phyloP scores from a whole-genome alignment of 495 filamentous ascomycete species.

The Penicillium samsonianum region DNA sequence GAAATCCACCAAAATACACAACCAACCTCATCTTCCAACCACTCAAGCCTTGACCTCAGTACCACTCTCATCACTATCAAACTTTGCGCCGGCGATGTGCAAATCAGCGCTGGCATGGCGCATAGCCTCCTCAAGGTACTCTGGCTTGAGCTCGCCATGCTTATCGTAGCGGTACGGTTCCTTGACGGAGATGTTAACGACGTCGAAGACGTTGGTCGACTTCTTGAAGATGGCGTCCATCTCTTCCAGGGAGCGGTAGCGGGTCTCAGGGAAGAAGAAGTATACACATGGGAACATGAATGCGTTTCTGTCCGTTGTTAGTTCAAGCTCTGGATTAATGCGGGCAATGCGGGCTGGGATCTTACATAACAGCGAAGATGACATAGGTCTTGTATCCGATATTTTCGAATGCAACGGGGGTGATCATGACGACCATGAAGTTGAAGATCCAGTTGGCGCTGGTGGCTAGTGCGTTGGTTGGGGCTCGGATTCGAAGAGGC shows the following conservation, averaged over 20 bases:
- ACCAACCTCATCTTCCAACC: background rate
- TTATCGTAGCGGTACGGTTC: constrained; percentile 68
- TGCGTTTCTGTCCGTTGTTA: constrained; percentile 18
- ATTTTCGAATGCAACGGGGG: constrained; percentile 58
- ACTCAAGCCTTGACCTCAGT: constrained; percentile 1
- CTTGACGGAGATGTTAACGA: constrained; percentile 58
- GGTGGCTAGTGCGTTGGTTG: constrained; percentile 25
- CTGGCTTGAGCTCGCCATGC: constrained; percentile 58
- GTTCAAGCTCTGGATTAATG: background rate
- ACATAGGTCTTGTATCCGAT: constrained; percentile 69
- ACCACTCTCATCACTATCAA: constrained; percentile 46
- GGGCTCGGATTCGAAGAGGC: constrained; percentile 28
- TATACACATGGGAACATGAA: constrained; percentile 41
- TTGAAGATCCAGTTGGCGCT: constrained; percentile 58
- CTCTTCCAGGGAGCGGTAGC: constrained; percentile 68
- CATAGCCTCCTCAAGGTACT: constrained; percentile 32
- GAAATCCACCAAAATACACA: background rate
- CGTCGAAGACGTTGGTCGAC: constrained; percentile 49
- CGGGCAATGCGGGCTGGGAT: background rate
- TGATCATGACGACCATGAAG: constrained; percentile 64
- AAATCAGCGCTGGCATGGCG: constrained; percentile 11
- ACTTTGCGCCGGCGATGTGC: constrained; percentile 23
- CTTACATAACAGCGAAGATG: constrained; percentile 54
- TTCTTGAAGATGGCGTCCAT: constrained; percentile 75
- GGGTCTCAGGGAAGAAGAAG: constrained; percentile 74